phyloP scores from a whole-genome alignment of 2,329 filamentous ascomycete genomes.

The Botrytis squamosa region DNA sequence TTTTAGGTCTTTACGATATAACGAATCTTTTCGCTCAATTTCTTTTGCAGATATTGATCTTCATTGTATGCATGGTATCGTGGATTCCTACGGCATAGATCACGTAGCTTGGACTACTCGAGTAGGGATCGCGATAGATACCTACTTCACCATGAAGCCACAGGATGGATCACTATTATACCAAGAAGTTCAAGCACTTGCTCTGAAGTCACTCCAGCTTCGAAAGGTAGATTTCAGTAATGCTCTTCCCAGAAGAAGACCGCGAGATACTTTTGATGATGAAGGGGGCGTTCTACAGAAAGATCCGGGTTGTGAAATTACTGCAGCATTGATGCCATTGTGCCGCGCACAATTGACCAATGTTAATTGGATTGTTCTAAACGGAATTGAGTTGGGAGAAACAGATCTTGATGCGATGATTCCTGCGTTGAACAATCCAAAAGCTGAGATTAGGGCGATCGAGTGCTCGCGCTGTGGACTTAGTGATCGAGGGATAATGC shows the following conservation, averaged over 20 bases:
- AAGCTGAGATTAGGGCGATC: slow-evolving; percentile 64
- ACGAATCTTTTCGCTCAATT: slow-evolving; percentile 65
- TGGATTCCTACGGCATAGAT: slow-evolving; percentile 60
- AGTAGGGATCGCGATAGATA: slow-evolving; percentile 40
- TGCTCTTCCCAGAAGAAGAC: slow-evolving; percentile 55
- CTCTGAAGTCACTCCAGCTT: slow-evolving; percentile 62
- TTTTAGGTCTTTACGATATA: slow-evolving; percentile 68
- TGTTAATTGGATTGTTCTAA: slow-evolving; percentile 69
- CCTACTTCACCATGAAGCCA: slow-evolving; percentile 38
- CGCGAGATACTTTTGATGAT: slow-evolving; percentile 43
- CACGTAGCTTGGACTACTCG: slow-evolving; percentile 61
- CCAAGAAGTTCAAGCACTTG: slow-evolving; percentile 66
- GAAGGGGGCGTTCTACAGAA: slow-evolving; percentile 50
- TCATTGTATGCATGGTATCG: slow-evolving; percentile 61
- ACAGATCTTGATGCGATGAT: slow-evolving; percentile 64
- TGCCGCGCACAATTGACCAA: slow-evolving; percentile 66
- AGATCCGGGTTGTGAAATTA: slow-evolving; percentile 66
- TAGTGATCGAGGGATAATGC: slow-evolving; percentile 56
- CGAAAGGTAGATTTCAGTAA: slow-evolving; percentile 64
- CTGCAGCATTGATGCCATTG: slow-evolving; percentile 66
- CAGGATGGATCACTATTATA: slow-evolving; percentile 54
- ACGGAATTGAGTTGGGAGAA: slow-evolving; percentile 67
- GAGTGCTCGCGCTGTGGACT: slow-evolving; percentile 64
- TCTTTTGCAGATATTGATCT: slow-evolving; percentile 65
- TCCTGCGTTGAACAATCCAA: slow-evolving; percentile 64